Percentiles rank a stretch among this genome's conserved stretches.
Evolutionary conservation across 139 green algal species (phyloP).

Genomic region (Yamagishiella unicocca): DNA sequence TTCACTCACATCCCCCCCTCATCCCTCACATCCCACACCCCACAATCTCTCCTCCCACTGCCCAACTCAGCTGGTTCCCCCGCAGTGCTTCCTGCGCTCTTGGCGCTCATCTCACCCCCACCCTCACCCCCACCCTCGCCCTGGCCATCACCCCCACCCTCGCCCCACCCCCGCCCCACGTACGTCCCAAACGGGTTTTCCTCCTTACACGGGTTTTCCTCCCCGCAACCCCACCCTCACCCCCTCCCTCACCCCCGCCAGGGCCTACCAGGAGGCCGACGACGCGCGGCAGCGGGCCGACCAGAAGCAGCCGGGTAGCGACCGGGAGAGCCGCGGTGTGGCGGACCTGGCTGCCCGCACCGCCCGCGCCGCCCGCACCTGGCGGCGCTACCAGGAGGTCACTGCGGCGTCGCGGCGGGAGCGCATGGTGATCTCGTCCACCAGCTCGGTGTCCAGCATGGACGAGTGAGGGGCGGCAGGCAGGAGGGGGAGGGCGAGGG

Average conservation of each 20-base stretch:
- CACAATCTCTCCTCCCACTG: no score
- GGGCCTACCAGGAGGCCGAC: background rate
- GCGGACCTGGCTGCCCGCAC: constrained; percentile 58
- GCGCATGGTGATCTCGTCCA: background rate
- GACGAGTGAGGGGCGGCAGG: constrained; percentile 7
- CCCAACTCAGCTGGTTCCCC: no score
- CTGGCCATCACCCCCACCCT: no score
- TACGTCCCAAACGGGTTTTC: no score
- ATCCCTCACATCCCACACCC: no score
- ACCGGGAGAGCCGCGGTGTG: constrained; percentile 43
- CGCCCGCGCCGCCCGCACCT: constrained; percentile 53
- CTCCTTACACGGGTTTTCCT: no score
- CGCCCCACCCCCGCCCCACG: no score
- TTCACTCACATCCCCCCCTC: no score
- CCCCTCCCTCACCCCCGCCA: background rate
- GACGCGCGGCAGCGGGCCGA: background rate
- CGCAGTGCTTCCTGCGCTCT: no score
- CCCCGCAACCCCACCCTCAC: no score
- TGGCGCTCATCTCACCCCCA: no score
- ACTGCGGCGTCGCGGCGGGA: background rate
- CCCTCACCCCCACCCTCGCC: no score
- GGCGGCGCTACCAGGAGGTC: constrained; percentile 54
- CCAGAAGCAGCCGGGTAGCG: background rate
- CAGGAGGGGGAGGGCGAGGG: background rate
- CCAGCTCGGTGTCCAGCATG: constrained; percentile 6